phyloP scores from a whole-genome alignment of 129 eudicot genomes.

The Centrapalus pauciflorus region DNA sequence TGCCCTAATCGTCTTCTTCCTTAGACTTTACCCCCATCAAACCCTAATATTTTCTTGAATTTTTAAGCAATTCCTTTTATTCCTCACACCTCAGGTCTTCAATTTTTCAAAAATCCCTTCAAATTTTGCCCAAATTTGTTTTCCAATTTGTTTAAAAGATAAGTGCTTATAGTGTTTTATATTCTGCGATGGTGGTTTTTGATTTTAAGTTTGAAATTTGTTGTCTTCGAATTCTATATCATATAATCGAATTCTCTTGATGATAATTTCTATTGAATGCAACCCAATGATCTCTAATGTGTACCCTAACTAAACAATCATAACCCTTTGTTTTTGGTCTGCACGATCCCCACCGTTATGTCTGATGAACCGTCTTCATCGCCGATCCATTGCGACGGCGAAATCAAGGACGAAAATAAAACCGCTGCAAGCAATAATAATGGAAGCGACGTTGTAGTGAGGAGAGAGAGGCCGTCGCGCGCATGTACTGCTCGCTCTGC shows the following conservation, averaged over 20 bases:
- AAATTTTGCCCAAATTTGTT: constrained; percentile 1
- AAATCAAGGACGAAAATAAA: constrained; percentile 8
- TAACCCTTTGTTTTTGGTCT: constrained; percentile 12
- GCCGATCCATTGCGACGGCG: constrained; percentile 48
- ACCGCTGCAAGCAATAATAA: background rate
- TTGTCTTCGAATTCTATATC: background rate
- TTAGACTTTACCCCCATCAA: constrained; percentile 12
- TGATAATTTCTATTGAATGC: constrained; percentile 27
- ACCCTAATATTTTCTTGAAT: constrained; percentile 15
- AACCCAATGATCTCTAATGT: constrained; percentile 46
- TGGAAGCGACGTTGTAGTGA: constrained; percentile 30
- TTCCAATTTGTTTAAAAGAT: background rate
- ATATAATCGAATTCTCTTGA: background rate
- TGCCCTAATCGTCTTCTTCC: constrained; percentile 15
- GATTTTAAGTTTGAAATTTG: background rate
- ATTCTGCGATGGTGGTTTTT: background rate
- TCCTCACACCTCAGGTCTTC: constrained; percentile 7
- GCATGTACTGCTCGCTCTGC: constrained; percentile 86
- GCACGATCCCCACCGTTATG: constrained; percentile 55
- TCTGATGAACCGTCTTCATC: constrained; percentile 32
- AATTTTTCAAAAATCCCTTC: background rate
- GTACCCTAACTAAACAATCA: constrained; percentile 26
- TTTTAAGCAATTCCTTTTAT: background rate
- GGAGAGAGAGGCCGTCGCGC: constrained; percentile 89
- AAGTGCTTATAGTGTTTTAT: background rate